phyloP scores from a whole-genome alignment of 257 asterid genomes.

The Datura wrightii region DNA sequence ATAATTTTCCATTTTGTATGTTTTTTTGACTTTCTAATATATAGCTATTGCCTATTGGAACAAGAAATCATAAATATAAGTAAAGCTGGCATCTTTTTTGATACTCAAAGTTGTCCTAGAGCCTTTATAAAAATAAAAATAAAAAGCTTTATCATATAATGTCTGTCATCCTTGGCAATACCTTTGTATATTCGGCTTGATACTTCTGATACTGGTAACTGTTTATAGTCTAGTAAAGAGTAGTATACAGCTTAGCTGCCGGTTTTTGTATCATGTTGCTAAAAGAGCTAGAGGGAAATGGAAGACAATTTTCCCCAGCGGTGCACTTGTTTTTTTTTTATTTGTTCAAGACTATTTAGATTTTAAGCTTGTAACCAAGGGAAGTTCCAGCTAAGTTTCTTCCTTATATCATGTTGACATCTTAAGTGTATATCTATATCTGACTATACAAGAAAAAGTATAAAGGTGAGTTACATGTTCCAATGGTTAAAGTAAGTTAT shows the following conservation, averaged over 20 bases:
- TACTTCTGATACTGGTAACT: background rate
- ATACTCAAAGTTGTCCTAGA: background rate
- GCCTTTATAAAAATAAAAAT: background rate
- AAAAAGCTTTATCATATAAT: background rate
- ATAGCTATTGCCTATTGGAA: background rate
- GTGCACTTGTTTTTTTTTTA: background rate
- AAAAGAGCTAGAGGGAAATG: background rate
- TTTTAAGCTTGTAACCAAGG: background rate
- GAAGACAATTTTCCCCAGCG: background rate
- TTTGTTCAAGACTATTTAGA: slow-evolving; percentile 1
- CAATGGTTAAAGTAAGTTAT: background rate
- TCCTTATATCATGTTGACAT: background rate
- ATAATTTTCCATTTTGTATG: background rate
- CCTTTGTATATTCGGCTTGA: background rate
- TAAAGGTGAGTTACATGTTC: background rate
- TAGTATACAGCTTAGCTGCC: background rate
- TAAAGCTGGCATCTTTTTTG: background rate
- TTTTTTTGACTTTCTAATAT: background rate
- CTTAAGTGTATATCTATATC: background rate
- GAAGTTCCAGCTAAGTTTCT: background rate
- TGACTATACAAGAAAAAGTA: background rate
- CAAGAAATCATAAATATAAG: background rate
- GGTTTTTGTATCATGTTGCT: background rate
- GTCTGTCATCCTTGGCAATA: background rate
- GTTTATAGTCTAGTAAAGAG: background rate